Conservation (phyloP, 306 rosid species). For the Crotalaria pallida region DNA sequence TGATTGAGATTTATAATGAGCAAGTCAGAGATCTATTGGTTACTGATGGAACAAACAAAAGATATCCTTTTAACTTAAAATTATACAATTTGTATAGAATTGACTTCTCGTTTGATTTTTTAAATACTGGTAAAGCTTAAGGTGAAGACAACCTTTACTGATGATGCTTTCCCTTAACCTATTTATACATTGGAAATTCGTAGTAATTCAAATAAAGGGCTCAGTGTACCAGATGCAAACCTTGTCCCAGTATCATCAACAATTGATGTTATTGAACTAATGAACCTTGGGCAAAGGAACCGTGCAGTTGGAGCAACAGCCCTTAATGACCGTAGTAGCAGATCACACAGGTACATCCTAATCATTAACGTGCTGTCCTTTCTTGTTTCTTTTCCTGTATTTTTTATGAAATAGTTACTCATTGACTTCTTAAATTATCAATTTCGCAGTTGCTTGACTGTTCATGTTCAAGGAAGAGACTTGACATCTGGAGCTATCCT, state of each 20-base stretch:
- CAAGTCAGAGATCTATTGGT: conserved; percentile 96
- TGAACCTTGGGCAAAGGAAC: conserved; percentile 89
- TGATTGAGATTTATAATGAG: conserved; percentile 97
- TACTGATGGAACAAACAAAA: conserved; percentile 78
- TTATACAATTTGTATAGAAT: not conserved
- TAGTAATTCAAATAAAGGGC: conserved; percentile 75
- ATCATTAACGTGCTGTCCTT: not conserved
- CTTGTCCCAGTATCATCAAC: conserved; percentile 75
- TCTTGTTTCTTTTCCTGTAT: conserved; percentile 1
- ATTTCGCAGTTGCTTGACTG: conserved; percentile 87
- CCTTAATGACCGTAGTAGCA: conserved; percentile 91
- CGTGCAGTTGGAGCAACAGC: conserved; percentile 97
- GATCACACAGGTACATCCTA: conserved; percentile 76
- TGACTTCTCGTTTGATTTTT: not conserved
- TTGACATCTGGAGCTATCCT: conserved; percentile 71
- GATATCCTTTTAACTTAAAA: conserved; percentile 68
- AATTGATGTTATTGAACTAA: conserved; percentile 76
- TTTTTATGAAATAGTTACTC: conserved; percentile 4
- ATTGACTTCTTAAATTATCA: conserved; percentile 24
- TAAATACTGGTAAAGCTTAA: not conserved
- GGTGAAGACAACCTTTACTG: conserved; percentile 2
- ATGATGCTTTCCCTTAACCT: conserved; percentile 45
- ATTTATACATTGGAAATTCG: conserved; percentile 80
- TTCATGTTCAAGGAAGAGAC: conserved; percentile 96
- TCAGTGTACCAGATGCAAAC: conserved; percentile 87